phyloP scores from a whole-genome alignment of 139 green algal species.

The Haematococcus lacustris region DNA sequence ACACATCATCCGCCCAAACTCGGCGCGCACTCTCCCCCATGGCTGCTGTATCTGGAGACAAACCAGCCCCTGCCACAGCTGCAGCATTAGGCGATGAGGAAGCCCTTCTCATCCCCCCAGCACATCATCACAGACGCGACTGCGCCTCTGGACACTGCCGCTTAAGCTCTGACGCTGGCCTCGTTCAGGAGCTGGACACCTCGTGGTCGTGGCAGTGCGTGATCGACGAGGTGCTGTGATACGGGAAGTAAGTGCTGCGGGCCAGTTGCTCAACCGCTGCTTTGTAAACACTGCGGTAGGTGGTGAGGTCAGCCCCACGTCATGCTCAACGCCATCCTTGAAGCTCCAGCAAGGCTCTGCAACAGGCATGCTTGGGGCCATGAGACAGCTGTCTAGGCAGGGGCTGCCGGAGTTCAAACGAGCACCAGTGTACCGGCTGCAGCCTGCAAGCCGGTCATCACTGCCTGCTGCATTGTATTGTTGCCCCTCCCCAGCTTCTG shows the following conservation, averaged over 20 bases:
- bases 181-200: too few species aligned
- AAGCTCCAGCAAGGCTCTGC: neutral
- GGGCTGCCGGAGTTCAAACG: neutral
- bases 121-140: neutral
- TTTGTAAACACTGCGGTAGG: too few species aligned
- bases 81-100: neutral
- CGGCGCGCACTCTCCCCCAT: neutral
- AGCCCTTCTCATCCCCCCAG: neutral
- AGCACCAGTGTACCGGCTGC: neutral
- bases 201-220: neutral
- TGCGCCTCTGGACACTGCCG: neutral
- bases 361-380: neutral
- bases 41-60: neutral
- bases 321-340: neutral
- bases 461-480: too few species aligned
- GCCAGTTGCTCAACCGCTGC: neutral
- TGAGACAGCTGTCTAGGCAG: neutral
- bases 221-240: slow-evolving; percentile 5
- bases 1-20: neutral
- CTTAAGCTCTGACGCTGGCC: neutral
- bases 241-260: neutral
- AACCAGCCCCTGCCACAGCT: neutral
- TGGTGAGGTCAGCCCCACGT: too few species aligned
- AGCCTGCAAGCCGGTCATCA: neutral
- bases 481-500: too few species aligned